These are phyloP conservation scores for Paratinospora sagittata DNA, from an alignment of 164 flowering plant genomes.

Conservation along the genomic window DNA sequence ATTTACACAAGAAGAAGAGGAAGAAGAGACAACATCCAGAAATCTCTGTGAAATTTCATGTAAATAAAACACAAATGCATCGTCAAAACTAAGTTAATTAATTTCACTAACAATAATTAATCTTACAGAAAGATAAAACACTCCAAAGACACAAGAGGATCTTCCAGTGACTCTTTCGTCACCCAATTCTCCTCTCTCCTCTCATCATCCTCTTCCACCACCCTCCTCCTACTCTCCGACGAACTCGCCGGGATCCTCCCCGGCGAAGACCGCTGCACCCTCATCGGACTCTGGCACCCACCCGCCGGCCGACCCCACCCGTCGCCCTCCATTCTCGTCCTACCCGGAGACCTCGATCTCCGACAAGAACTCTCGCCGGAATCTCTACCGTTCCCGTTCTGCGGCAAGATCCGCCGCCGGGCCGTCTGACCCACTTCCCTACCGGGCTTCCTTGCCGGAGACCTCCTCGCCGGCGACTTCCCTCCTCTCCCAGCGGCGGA, in stretches of 20 bases:
- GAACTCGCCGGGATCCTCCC: slow-evolving; percentile 14
- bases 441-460: background rate
- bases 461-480: slow-evolving; percentile 23
- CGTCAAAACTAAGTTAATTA: background rate
- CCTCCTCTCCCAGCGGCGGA: background rate
- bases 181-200: slow-evolving; percentile 2
- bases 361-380: slow-evolving; percentile 34
- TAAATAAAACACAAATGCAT: background rate
- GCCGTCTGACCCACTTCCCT: slow-evolving; percentile 16
- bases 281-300: slow-evolving; percentile 30
- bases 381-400: slow-evolving; percentile 18
- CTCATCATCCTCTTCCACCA: too few species aligned
- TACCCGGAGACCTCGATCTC: slow-evolving; percentile 55
- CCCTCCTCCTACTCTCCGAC: background rate
- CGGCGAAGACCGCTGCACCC: too few species aligned
- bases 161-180: slow-evolving; percentile 39
- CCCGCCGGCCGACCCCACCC: slow-evolving; percentile 11
- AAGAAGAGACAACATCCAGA: too few species aligned
- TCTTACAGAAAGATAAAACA: slow-evolving; percentile 52
- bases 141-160: slow-evolving; percentile 53
- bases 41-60: background rate
- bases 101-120: background rate
- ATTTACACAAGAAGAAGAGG: too few species aligned
- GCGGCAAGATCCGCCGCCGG: slow-evolving; percentile 14
- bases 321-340: slow-evolving; percentile 16